Conservation (phyloP, 1,284 basidiomycete genomes). For the Puccinia triticina region DNA sequence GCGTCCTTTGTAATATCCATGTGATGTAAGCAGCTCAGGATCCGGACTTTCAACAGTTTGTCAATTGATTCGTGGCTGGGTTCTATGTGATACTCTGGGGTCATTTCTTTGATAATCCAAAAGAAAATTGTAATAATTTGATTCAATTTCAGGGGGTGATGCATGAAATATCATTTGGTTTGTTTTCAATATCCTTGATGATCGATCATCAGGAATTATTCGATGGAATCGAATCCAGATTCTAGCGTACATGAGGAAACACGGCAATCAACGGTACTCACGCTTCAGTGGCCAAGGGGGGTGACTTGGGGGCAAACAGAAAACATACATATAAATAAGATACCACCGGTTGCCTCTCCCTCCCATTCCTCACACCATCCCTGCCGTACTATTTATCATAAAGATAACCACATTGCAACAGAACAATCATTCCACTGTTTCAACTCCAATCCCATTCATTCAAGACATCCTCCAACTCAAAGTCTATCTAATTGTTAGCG, state of each 20-base stretch:
- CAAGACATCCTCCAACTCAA: not conserved
- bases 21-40: not conserved
- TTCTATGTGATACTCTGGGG: not conserved
- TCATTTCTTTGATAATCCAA: not conserved
- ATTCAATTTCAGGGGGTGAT: conserved; percentile 1
- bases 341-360: not conserved
- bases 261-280: not conserved
- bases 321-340: conserved; percentile 11
- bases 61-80: not conserved
- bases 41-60: not conserved
- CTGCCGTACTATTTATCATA: not conserved
- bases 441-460: conserved; percentile 9
- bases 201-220: conserved; percentile 8
- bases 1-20: not conserved
- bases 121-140: conserved; percentile 27
- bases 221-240: not conserved
- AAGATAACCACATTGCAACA: not conserved
- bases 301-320: conserved; percentile 18
- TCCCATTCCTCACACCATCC: not conserved
- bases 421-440: not conserved
- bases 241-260: not conserved
- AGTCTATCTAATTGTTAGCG: not conserved
- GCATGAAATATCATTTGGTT: not conserved
- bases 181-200: conserved; percentile 4
- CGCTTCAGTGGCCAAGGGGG: not conserved